Evolutionary conservation across 129 eudicot genomes (phyloP), one percentile per base, ranked within the genome.

Genomic region (Solidago caesia): DNA sequence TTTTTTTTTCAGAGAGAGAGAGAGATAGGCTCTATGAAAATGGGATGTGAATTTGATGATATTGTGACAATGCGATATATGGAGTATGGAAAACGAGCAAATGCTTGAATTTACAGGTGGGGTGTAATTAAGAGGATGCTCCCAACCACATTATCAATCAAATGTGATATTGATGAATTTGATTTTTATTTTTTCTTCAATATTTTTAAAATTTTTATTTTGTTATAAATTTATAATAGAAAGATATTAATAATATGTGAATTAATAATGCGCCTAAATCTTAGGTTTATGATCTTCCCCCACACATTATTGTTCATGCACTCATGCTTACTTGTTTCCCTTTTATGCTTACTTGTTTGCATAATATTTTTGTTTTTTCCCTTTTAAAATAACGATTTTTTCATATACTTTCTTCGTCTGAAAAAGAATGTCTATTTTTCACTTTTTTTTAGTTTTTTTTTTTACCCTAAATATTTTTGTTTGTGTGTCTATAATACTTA

Each of bases 251-350:
- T 7, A 47, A n/a, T 14, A 39, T 41, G 7, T 6, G 12, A 33
- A 33, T 27, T 43, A n/a, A 29, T 6, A 14, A 51, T 3, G 7
- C 67, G 73, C 16, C 56, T 29, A 43, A 43, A 33, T 52, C 21
- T 49, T 74, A 53, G 71, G 78, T 33, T 29, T 14, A 74, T 62
- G 51, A 39, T 69, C 44, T 25, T 72, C 4, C n/a, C 65, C 65
- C 21, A 72, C 39, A 8, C 44, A 43, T 33, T 33, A 33, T 33
- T 33, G 39, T 2, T 33, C 39, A 33, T 33, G 21, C 39, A 33
- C 3, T 33, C 39, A 33, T 33, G 39, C 39, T 33, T 33, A 33
- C 39, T 33, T 33, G 39, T 33, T 33, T 21, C 21, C 21, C 21
- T 21, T 21, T 21, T 21, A 21, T 21, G 21, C 21, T 33, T 33